Base-by-base conservation (phyloP, 352 stramenopile species). In the Phytophthora pisi region DNA sequence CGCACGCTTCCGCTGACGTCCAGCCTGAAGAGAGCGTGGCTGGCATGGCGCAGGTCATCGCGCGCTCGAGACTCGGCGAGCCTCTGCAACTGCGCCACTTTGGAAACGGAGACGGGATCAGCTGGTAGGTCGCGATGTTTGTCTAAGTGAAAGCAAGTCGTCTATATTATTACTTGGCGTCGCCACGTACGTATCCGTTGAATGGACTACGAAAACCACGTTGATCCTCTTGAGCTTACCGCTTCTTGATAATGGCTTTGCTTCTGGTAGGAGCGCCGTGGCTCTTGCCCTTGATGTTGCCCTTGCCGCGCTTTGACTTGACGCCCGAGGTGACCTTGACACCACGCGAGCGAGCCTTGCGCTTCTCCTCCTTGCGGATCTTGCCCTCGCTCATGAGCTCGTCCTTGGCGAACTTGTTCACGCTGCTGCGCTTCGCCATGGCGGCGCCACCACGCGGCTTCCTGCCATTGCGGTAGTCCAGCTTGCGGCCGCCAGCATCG, bases 291-390 rank as follows among this genome's bases (percentile, higher is more conserved):
- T 81, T 81, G 64, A 90, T 77, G 75, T 91, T 91, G 63, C 82
- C 82, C 57, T 86, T 88, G 55, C 81, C 81, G n/a, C 81, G 79
- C 67, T 89, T 89, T 42, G 75, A 78, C 24, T 53, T 57, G 24
- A 80, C 80, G 23, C 57, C 61, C 4, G 71, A 73, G 18, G 68
- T 74, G 26, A 88, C 78, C 61, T 93, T 95, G 64, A 88, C 75
- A 57, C 87, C 87, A 38, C 85, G 86, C 56, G 88, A 96, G 28
- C 88, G 83, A 51, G 82, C 85, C 70, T 96, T 96, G 49, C 88
- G 86, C 65, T 82, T 86, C 73, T 96, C 86, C 66, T 94, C 88
- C 68, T 96, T 94, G 58, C 88, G 88, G 63, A 96, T 96, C 71
- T 85, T 89, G 52, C 60, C 71, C 61, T 96, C 88, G 51, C 72